phyloP scores from a whole-genome alignment of 2,329 filamentous ascomycete species.

The Aspergillus quadrilineatus region DNA sequence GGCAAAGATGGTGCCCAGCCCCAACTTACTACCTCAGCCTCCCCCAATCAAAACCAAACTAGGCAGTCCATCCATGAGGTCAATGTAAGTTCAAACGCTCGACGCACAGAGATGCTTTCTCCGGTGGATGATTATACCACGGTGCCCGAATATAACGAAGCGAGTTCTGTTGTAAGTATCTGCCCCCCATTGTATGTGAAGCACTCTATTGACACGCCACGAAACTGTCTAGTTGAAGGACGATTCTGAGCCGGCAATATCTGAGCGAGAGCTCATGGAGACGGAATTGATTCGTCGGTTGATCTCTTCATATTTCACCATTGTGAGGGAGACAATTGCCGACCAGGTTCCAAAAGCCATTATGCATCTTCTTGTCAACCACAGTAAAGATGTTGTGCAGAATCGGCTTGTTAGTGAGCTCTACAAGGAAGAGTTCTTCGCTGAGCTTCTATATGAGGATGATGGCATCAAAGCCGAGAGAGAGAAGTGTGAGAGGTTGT shows the following conservation, averaged over 20 bases:
- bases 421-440: slow-evolving; percentile 87
- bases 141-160: slow-evolving; percentile 43
- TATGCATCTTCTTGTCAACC: slow-evolving; percentile 97
- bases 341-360: slow-evolving; percentile 98
- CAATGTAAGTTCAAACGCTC: slow-evolving; percentile 78
- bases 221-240: slow-evolving; percentile 35
- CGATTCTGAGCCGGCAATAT: slow-evolving; percentile 76
- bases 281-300: slow-evolving; percentile 94
- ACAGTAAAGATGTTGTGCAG: slow-evolving; percentile 96
- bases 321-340: slow-evolving; percentile 96
- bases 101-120: slow-evolving; percentile 57
- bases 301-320: slow-evolving; percentile 98
- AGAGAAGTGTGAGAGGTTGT: slow-evolving; percentile 95
- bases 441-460: slow-evolving; percentile 94
- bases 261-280: slow-evolving; percentile 93
- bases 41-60: slow-evolving; percentile 42
- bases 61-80: slow-evolving; percentile 79
- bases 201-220: slow-evolving; percentile 8
- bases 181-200: background rate
- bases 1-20: slow-evolving; percentile 73
- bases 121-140: slow-evolving; percentile 42
- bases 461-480: slow-evolving; percentile 96
- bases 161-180: slow-evolving; percentile 49
- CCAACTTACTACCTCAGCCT: slow-evolving; percentile 45
- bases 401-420: slow-evolving; percentile 93